These are phyloP conservation scores for Paratrimastix pyriformis DNA, from an alignment of 78 protist species.

Conservation along the genomic window DNA sequence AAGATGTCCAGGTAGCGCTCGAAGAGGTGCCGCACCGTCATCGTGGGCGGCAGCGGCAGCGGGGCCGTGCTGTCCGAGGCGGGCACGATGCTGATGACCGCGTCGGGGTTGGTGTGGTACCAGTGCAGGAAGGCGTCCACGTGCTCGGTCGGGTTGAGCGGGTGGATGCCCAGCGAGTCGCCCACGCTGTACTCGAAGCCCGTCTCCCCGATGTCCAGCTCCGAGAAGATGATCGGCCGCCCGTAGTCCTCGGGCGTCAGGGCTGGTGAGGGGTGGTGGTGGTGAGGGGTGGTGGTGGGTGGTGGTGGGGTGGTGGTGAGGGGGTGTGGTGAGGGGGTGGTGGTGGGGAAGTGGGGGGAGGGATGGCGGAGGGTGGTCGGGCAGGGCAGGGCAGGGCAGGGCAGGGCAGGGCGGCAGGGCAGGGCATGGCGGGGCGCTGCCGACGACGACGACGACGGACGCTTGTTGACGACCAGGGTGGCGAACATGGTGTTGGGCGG, in stretches of 20 bases:
- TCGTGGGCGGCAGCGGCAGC: background rate
- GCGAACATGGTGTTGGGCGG: conserved; percentile 19
- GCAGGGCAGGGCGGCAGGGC: no score
- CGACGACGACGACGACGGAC: no score
- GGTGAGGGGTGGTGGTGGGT: no score
- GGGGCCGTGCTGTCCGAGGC: background rate
- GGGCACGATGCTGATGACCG: background rate
- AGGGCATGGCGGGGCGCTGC: no score
- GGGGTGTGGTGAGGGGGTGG: no score
- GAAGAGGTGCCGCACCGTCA: background rate
- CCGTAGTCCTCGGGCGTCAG: conserved; percentile 13
- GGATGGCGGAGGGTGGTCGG: no score
- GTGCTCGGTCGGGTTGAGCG: background rate
- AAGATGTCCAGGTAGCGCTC: conserved; percentile 13
- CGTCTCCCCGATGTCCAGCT: background rate
- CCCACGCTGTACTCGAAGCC: conserved; percentile 1
- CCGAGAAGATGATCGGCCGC: background rate
- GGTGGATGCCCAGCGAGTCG: background rate
- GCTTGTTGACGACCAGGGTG: background rate
- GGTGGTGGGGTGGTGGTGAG: no score
- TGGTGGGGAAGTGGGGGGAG: no score
- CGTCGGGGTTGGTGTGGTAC: background rate
- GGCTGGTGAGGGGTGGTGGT: no score
- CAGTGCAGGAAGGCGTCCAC: background rate
- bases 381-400: no score